These are phyloP conservation scores for Xylaria bambusicola DNA, from an alignment of 495 filamentous ascomycete species.

Conservation along the genomic window DNA sequence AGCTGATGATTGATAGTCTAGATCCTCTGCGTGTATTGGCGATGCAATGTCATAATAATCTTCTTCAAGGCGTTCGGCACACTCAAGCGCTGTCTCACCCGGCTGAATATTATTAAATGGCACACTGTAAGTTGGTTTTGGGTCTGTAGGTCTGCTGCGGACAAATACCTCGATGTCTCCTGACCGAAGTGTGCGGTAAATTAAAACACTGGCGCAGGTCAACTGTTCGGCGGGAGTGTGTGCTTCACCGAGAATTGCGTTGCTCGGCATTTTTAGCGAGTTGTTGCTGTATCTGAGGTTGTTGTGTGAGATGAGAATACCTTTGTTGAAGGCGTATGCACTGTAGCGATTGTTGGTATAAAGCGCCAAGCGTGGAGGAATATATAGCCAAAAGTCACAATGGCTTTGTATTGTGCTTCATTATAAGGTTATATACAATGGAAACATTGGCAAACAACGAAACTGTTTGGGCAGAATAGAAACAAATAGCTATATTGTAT, in stretches of 20 bases:
- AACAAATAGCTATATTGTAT: too few relatives aligned
- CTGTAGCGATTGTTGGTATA: too few relatives aligned
- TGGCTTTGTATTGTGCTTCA: too few relatives aligned
- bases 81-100: neutral
- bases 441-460: too few relatives aligned
- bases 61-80: neutral
- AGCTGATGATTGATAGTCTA: neutral
- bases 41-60: neutral
- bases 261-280: neutral
- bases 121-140: neutral
- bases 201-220: neutral
- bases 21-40: neutral
- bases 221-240: neutral
- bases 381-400: too few relatives aligned
- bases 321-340: too few relatives aligned
- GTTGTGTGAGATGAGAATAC: too few relatives aligned
- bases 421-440: too few relatives aligned
- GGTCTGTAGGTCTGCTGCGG: neutral
- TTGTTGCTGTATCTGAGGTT: too few relatives aligned
- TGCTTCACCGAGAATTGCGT: neutral
- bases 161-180: neutral
- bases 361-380: too few relatives aligned
- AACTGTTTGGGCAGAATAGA: too few relatives aligned
- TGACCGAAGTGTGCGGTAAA: neutral
- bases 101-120: neutral